phyloP scores from a whole-genome alignment of 2,329 filamentous ascomycete genomes.

The Ceratocystis smalleyi region DNA sequence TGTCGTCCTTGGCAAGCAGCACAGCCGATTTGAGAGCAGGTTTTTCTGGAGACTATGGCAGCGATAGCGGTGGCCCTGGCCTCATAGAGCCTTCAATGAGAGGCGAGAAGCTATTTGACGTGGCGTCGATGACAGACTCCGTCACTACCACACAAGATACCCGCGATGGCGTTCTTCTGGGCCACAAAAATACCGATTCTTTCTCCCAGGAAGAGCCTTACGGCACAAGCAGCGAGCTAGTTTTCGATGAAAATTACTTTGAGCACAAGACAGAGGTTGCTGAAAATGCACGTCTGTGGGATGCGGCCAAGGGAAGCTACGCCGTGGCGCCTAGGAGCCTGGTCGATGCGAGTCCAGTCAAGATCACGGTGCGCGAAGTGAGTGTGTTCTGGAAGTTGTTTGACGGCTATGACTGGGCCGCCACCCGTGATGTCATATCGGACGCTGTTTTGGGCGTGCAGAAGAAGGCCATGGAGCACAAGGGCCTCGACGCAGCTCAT shows the following conservation, averaged over 20 bases:
- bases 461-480: conserved; percentile 60
- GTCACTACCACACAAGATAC: conserved; percentile 22
- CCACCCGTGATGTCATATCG: conserved; percentile 70
- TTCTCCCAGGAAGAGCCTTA: conserved; percentile 20
- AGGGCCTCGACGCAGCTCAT: conserved; percentile 20
- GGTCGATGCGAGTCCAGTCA: conserved; percentile 53
- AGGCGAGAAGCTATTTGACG: conserved; percentile 34
- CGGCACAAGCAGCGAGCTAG: conserved; percentile 38
- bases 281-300: conserved; percentile 62
- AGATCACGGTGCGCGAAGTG: conserved; percentile 65
- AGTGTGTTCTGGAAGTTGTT: conserved; percentile 96
- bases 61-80: not conserved
- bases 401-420: conserved; percentile 92
- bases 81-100: not conserved
- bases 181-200: not conserved
- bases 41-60: conserved; percentile 20
- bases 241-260: conserved; percentile 68
- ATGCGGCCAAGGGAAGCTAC: conserved; percentile 61
- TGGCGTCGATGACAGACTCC: conserved; percentile 22
- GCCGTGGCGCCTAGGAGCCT: conserved; percentile 47
- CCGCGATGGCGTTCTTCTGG: conserved; percentile 26
- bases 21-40: conserved; percentile 23
- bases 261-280: conserved; percentile 43
- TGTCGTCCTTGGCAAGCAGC: conserved; percentile 10
- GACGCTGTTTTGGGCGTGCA: conserved; percentile 84